Conservation (phyloP, 352 stramenopile species). For the Globisporangium orthogonon region DNA sequence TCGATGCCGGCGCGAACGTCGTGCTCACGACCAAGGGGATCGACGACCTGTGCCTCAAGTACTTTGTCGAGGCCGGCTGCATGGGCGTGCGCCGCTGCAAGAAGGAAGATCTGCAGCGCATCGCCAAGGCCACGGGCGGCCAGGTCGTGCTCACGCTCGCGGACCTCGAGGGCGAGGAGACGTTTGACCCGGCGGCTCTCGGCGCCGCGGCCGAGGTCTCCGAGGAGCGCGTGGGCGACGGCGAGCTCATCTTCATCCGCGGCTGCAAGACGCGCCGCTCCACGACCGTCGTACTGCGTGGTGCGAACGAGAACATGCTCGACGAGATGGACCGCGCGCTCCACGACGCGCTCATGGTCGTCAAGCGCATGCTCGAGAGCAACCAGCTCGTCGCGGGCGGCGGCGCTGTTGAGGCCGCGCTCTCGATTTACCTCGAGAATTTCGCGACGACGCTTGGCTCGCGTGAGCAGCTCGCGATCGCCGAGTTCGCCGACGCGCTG, state of each 20-base stretch:
- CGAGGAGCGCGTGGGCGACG: constrained; percentile 97
- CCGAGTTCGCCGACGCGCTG: constrained; percentile 95
- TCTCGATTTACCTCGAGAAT: constrained; percentile 98
- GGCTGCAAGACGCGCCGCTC: constrained; percentile 91
- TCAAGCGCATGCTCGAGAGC: constrained; percentile 99
- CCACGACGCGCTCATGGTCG: constrained; percentile 98
- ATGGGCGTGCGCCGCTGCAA: constrained; percentile 97
- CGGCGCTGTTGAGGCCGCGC: constrained; percentile 95
- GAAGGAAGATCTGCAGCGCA: constrained; percentile 97
- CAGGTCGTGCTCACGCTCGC: constrained; percentile 96
- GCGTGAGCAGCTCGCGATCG: constrained; percentile 98
- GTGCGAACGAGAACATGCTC: constrained; percentile 99
- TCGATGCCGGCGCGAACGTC: constrained; percentile 96
- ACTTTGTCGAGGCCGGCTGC: constrained; percentile 98
- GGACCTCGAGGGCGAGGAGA: constrained; percentile 98
- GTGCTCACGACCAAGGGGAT: constrained; percentile 99
- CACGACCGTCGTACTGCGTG: constrained; percentile 97
- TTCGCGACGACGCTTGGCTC: constrained; percentile 96
- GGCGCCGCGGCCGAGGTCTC: constrained; percentile 91
- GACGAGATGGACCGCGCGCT: constrained; percentile 99
- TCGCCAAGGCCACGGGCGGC: constrained; percentile 98
- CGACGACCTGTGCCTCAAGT: constrained; percentile 99
- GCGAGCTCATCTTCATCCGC: constrained; percentile 99
- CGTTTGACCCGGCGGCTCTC: constrained; percentile 92
- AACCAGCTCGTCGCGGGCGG: constrained; percentile 98